Evolutionary conservation across 495 filamentous ascomycete species (phyloP), one percentile per base, ranked within the genome.

Genomic region (Aspergillus coremiiformis): DNA sequence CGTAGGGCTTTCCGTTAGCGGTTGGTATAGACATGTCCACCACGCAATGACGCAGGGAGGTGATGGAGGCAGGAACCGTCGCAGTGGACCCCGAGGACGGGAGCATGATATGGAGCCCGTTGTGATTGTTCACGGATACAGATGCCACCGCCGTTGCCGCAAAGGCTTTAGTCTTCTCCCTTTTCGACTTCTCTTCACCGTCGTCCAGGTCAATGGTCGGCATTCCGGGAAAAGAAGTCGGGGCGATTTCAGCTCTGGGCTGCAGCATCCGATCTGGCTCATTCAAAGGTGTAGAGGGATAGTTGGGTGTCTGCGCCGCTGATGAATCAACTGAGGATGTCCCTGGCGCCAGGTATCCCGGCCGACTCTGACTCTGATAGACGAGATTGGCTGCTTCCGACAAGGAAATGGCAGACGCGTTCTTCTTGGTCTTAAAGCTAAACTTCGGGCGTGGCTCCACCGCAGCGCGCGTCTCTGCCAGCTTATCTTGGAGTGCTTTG

Each of bases 1-100:
- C 83, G 61, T 92, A 94, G 1, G 87, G 81, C 9, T 75, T 73
- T 15, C 78, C 78, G 14, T 75, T 70, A 17, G 70, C 71, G 0
- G 85, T 84, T 0, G 84, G 83, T 15, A 80, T 70, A 1, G 83
- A 83, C 74, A 95, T 84, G 65, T 95, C 86, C 26, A 95, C 79
- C 3, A 96, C 74, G 63, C 89, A 92, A 47, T 76, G 76, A 2
- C 75, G 66, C 14, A 96, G 66, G n/a, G 83, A 77, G 0, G 82
- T 86, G 19, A 96, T 69, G 1, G 84, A 84, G 1, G 86, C 86
- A 1, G 87, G 84, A 3, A 85, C 82, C 0, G 83, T 82, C 0
- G 86, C 74, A 22, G 75, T 74, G 4, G 84, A 78, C 1, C 86
- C 80, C 2, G 84, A 83, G 2, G 81, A 66, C 0, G 87, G 85